Evolutionary conservation across 176 grass and related monocot genomes (phyloP).

Genomic region (Areca catechu): DNA sequence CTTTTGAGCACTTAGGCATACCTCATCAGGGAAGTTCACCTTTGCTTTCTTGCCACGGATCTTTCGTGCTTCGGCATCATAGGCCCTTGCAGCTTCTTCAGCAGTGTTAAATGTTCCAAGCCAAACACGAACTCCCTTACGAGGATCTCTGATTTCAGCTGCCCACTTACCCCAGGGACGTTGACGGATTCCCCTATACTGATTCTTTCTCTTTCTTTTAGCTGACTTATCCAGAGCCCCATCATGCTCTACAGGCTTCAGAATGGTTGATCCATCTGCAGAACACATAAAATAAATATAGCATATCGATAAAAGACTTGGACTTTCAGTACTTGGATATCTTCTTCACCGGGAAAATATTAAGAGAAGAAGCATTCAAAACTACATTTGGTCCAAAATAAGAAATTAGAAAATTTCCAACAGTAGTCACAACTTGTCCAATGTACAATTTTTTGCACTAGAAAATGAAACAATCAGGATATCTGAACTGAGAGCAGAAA

Average conservation of each 20-base stretch:
- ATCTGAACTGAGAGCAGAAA: too few relatives aligned
- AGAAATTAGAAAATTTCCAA: too few relatives aligned
- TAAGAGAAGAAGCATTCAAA: too few relatives aligned
- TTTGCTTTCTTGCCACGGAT: slow-evolving; percentile 22
- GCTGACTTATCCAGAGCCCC: slow-evolving; percentile 14
- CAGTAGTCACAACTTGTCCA: too few relatives aligned
- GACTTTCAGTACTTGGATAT: not conserved
- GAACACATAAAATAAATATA: slow-evolving; percentile 1
- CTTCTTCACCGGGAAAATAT: too few relatives aligned
- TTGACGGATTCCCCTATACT: slow-evolving; percentile 18
- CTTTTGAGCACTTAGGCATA: slow-evolving; percentile 13
- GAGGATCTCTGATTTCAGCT: slow-evolving; percentile 70
- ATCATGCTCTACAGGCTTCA: slow-evolving; percentile 29
- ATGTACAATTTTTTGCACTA: too few relatives aligned
- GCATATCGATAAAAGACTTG: slow-evolving; percentile 2
- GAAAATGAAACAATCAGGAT: too few relatives aligned
- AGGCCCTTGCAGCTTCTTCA: slow-evolving; percentile 22
- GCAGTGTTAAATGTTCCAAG: slow-evolving; percentile 21
- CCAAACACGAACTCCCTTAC: slow-evolving; percentile 22
- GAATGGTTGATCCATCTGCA: slow-evolving; percentile 27
- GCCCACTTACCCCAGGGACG: slow-evolving; percentile 84
- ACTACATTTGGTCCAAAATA: too few relatives aligned
- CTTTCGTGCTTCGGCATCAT: slow-evolving; percentile 10
- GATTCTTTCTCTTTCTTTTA: slow-evolving; percentile 22
- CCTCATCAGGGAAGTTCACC: slow-evolving; percentile 20